Evolutionary conservation across 805 yeast species (phyloP), one percentile per base, ranked within the genome.

Genomic region (Sugiyamaella qingdaonensis): DNA sequence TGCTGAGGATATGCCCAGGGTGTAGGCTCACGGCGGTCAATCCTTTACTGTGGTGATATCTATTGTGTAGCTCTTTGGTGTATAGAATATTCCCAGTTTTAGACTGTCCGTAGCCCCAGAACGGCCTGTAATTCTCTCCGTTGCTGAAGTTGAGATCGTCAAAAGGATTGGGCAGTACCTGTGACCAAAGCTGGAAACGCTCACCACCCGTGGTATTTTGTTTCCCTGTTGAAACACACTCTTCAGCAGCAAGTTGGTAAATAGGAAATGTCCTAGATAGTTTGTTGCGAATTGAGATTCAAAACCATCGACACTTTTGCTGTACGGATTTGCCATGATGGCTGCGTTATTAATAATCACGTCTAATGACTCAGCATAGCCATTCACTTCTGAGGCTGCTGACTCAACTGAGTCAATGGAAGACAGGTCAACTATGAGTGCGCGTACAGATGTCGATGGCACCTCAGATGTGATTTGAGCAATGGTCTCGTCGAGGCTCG

Each of bases 201-300:
- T 48, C 10, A 52, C 50, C 10, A 55, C 45, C 18, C 55, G 37
- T 10, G 57, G 53, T 11, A 9, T 29, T 14, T 50, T 14, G 10
- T 16, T 44, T 5, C 34, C 24, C 4, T 4, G 13, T 5, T 14
- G 8, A 16, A 49, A 16, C 9, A 54, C 14, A 16, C 34, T n/a
- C 10, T 35, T n/a, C 27, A 47, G 21, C 8, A 56, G 21, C 18
- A 39, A 55, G 10, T 84, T 78, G 0, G 92, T 82, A 34, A 88
- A 72, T 14, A 88, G 70, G 58, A 86, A 86, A 51, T 87, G 95
- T 0, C 94, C 78, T 10, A 88, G 71, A 64, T 83, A 88, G 64
- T 86, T 86, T 1, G 90, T 83, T 63, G 86, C 95, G 54, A 87
- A 70, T 63, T 88, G 95, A 13, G 86, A 75, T 65, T 89, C 96